phyloP scores from a whole-genome alignment of 306 rosid species.

The Vicia sativa region DNA sequence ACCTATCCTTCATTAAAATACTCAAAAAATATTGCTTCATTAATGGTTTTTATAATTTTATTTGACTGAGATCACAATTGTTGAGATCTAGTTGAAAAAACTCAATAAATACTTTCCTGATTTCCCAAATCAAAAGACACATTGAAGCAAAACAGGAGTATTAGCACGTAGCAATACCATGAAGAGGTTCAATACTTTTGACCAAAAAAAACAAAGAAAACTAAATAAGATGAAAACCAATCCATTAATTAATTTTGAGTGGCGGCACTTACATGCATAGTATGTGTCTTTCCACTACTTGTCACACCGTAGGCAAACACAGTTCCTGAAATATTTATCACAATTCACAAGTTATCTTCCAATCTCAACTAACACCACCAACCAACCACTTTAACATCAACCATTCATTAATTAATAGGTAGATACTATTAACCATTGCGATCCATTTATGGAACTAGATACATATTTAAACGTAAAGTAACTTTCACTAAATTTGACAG shows the following conservation, averaged over 20 bases:
- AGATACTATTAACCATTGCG: slow-evolving; percentile 25
- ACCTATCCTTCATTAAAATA: slow-evolving; percentile 12
- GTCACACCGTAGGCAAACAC: slow-evolving; percentile 99
- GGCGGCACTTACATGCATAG: slow-evolving; percentile 90
- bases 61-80: slow-evolving; percentile 6
- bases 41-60: slow-evolving; percentile 13
- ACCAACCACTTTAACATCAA: slow-evolving; percentile 35
- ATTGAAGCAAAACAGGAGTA: slow-evolving; percentile 16
- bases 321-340: slow-evolving; percentile 74
- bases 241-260: slow-evolving; percentile 3
- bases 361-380: slow-evolving; percentile 32
- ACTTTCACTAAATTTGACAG: slow-evolving; percentile 11
- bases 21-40: slow-evolving; percentile 4
- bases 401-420: slow-evolving; percentile 6
- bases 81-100: slow-evolving; percentile 10
- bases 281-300: slow-evolving; percentile 99
- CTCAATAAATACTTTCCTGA: slow-evolving; percentile 4
- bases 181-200: slow-evolving; percentile 23
- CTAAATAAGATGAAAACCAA: slow-evolving; percentile 9
- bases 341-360: slow-evolving; percentile 42
- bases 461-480: slow-evolving; percentile 26
- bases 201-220: slow-evolving; percentile 22
- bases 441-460: slow-evolving; percentile 28
- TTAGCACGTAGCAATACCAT: slow-evolving; percentile 11
- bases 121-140: slow-evolving; percentile 13